Base-by-base conservation (phyloP, 2,329 filamentous ascomycete genomes). In the Rutstroemia sp. region DNA sequence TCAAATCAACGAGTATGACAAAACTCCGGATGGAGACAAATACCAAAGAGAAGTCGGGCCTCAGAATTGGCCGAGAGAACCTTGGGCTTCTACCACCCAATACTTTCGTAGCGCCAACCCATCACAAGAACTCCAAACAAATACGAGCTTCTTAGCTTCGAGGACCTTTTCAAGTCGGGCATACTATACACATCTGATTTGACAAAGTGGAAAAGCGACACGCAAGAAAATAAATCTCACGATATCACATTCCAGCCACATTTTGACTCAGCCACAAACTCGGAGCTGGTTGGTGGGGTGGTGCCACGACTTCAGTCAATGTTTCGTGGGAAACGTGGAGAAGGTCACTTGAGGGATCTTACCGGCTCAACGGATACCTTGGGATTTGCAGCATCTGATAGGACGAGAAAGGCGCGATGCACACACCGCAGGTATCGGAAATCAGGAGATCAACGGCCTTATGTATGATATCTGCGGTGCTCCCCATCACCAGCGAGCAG, bases 281-380 rank as follows among this genome's bases (percentile, higher is more conserved):
- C 40, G n/a, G 16, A 36, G 52, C 46, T 55, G 52, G 27, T 30
- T 30, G 23, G 23, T 23, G 23, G 23, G 23, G 23, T 23, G 23
- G 46, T 55, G 52, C 52, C 52, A 55, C 52, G 52, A 55, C 52
- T 49, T 50, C n/a, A 9, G 25, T 50, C n/a, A 9, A 39, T 55
- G 52, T 55, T 50, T 55, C 52, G 49, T 19, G 8, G 44, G 14
- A 55, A 55, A 49, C 52, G 52, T 55, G 52, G 52, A 55, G 52
- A 54, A 42, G n/a, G 34, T 6, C 23, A 34, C n/a, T 49, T 10
- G 45, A 19, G 42, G 14, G 14, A 55, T 49, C 52, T 49, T 49
- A 55, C 46, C 52, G 49, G 30, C 36, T 55, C 42, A 16, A 40
- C 21, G 46, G 36, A 30, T 23, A 42, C 23, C 40, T 38, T 30